Evolutionary conservation across 331 rosid genomes (phyloP), one percentile per base, ranked within the genome.

Genomic region (Ulmus americana): DNA sequence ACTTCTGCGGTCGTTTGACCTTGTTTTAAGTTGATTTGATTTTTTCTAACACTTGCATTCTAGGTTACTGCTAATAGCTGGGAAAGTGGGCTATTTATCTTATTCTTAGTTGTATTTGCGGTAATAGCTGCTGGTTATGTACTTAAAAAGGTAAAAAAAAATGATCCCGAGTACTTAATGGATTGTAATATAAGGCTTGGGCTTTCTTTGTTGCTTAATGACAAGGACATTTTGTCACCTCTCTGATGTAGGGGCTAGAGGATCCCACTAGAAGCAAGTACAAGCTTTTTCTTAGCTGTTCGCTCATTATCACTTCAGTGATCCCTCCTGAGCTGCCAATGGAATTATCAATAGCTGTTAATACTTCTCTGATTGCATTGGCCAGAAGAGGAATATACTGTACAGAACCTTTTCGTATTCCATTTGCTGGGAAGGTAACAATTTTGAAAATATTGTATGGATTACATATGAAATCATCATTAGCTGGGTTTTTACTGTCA

Each of bases 11-110:
- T 49, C 45, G 39, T 20, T 76, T 39, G 20, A 67, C 39, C 43
- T 48, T 53, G 39, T 52, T 48, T 63, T 59, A 50, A 55, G 5
- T 11, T 48, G 53, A 48, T 18, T 8, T 10, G 2, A 16, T 56
- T 55, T 39, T 41, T 72, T 74, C 52, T 73, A 38, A 43, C 45
- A 53, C 52, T 8, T 73, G 35, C 60, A 12, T 50, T 28, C 2
- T 73, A 94, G 99, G 99, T 94, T 68, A 94, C 99, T 69, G 99
- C 99, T 65, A 94, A 90, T 85, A 94, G 99, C 82, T 94, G 99
- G 99, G 99, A 94, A 86, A 94, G 99, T 85, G 97, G 96, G 71
- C 67, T 94, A 67, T 90, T 90, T 80, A 94, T 90, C 72, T 64
- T 87, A 58, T 94, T 94, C 85, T 75, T 94, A 84, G 97, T 90